phyloP scores from a whole-genome alignment of 306 rosid genomes.

The Vigna mungo region DNA sequence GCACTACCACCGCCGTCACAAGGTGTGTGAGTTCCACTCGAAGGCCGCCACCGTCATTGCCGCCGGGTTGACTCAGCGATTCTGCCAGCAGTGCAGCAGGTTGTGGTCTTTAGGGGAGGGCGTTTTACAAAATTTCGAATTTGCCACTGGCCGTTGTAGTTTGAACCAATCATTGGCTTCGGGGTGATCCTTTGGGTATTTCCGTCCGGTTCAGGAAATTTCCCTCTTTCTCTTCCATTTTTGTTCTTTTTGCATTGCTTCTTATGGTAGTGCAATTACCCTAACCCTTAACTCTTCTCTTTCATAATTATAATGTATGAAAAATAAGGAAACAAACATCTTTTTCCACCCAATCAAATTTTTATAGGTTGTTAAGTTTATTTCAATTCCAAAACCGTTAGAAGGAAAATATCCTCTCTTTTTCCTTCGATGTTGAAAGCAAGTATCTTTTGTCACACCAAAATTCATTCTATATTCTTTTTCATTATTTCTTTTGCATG shows the following conservation, averaged over 20 bases:
- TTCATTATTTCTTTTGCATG: neutral
- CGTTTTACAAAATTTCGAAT: slow-evolving; percentile 15
- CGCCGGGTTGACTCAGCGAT: slow-evolving; percentile 89
- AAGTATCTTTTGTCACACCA: neutral
- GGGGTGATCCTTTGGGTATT: slow-evolving; percentile 53
- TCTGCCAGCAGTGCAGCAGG: slow-evolving; percentile 98
- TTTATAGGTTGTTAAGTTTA: neutral
- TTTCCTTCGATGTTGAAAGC: neutral
- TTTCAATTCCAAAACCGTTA: neutral
- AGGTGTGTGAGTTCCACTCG: slow-evolving; percentile 90
- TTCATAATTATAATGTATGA: neutral
- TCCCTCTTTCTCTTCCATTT: neutral
- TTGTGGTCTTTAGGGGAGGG: neutral
- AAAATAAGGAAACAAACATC: neutral
- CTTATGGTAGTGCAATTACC: slow-evolving; percentile 13
- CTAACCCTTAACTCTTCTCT: neutral
- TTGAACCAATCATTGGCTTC: slow-evolving; percentile 26
- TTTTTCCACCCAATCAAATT: neutral
- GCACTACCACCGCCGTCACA: slow-evolving; percentile 91
- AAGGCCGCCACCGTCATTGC: slow-evolving; percentile 79
- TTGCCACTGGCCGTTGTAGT: slow-evolving; percentile 31
- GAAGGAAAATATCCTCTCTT: neutral
- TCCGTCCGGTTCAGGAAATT: slow-evolving; percentile 43
- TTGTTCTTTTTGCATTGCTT: neutral
- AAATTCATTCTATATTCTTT: neutral